These are phyloP conservation scores for Cadophora sp. DNA, from an alignment of 2,329 filamentous ascomycete genomes.

Conservation along the genomic window DNA sequence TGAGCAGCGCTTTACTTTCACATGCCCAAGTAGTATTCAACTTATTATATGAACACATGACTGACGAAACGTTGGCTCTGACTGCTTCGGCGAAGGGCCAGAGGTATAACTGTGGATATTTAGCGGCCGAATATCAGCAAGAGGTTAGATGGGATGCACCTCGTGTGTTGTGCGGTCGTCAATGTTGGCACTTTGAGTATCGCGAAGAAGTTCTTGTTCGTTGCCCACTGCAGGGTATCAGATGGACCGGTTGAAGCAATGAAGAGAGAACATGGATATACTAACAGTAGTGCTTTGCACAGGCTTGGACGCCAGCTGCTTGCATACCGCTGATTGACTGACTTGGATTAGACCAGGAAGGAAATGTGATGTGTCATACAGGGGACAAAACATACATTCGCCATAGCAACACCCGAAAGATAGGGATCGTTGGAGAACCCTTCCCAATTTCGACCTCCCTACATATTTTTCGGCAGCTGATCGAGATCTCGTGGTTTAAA, in stretches of 20 bases:
- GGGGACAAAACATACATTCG: slow-evolving; percentile 47
- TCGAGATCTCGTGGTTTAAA: background rate
- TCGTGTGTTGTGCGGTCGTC: slow-evolving; percentile 73
- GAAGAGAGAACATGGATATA: slow-evolving; percentile 40
- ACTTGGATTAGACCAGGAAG: slow-evolving; percentile 23
- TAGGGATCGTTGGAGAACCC: slow-evolving; percentile 83
- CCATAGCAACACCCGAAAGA: slow-evolving; percentile 68
- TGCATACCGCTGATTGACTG: slow-evolving; percentile 68
- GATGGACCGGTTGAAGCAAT: background rate
- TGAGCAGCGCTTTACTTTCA: slow-evolving; percentile 66
- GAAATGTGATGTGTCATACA: background rate
- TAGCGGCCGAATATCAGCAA: background rate
- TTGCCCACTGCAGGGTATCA: slow-evolving; percentile 58
- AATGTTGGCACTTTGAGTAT: slow-evolving; percentile 61
- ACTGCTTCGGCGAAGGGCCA: slow-evolving; percentile 72
- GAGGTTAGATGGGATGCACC: slow-evolving; percentile 61
- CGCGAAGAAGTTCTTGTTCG: slow-evolving; percentile 69
- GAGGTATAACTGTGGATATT: slow-evolving; percentile 37
- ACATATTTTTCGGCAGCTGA: slow-evolving; percentile 42
- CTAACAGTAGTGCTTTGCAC: slow-evolving; percentile 62
- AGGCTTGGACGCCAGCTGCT: slow-evolving; percentile 57
- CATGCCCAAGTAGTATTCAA: slow-evolving; percentile 74
- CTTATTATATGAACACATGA: slow-evolving; percentile 80
- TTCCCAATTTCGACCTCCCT: slow-evolving; percentile 83
- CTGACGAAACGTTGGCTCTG: slow-evolving; percentile 65